Base-by-base conservation (phyloP, 2,329 filamentous ascomycete genomes). In the Apiospora sp. region DNA sequence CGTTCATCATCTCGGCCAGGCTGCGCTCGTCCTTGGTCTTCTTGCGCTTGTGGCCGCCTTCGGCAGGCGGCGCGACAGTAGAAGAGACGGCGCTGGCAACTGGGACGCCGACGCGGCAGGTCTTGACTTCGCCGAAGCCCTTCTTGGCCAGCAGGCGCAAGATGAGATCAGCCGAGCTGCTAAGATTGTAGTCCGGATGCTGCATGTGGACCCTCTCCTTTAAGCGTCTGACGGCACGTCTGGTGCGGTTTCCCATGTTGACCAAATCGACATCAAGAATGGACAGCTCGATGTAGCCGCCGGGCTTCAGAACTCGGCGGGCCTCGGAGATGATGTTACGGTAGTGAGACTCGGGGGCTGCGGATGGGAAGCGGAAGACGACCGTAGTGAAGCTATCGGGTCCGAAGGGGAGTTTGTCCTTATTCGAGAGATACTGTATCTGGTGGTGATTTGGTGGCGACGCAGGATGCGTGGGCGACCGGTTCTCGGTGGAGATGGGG, bases 181-280 rank as follows among this genome's bases (percentile, higher is more conserved):
- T 86, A 12, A 96, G 85, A 71, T 87, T 91, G 14, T 90, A 86
- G 30, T 90, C 87, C 0, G 89, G 86, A 14, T 92, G 87, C 10
- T 86, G 86, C 24, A 87, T 84, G 73, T 92, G 91, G 76, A 94
- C 90, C 46, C 88, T 86, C 77, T 94, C 91, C 82, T 95, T 96
- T 72, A 96, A 83, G 0, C 87, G 88, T 4, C 93, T 89, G 3
- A 96, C 88, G 0, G 92, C 89, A 22, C 91, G 89, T 7, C 93
- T 89, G 1, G 92, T 91, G 19, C 89, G 88, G 71, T 89, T 91
- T 0, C 94, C 94, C 92, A 96, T 95, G 79, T 94, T 94, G 82
- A 94, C 91, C 73, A 96, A 87, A 78, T 96, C 94, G 14, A 94
- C 87, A 75, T 96, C 94, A 1, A 96, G 87, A 49, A 95, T 91